Conservation (phyloP, 352 stramenopile species). For the Pythium dissotocum region DNA sequence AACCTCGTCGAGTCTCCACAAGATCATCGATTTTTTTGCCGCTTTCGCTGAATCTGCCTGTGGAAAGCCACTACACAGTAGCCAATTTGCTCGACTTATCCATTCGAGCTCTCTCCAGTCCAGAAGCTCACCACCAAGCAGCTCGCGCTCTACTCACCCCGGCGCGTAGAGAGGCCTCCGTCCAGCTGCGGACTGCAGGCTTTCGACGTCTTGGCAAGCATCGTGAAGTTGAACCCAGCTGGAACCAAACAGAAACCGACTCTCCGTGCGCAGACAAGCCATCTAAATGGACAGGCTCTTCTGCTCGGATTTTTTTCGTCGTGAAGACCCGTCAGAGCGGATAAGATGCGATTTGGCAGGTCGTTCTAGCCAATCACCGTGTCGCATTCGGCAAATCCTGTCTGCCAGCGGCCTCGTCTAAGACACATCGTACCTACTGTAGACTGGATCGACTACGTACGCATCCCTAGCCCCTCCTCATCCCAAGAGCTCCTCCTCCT, state of each 20-base stretch:
- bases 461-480: conserved; percentile 20
- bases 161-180: not conserved
- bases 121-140: not conserved
- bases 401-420: not conserved
- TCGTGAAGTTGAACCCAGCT: not conserved
- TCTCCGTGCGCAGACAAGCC: conserved; percentile 20
- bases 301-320: conserved; percentile 20
- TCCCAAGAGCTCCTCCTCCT: conserved; percentile 4
- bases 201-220: not conserved
- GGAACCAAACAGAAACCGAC: conserved; percentile 17
- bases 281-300: not conserved
- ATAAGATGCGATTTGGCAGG: conserved; percentile 7
- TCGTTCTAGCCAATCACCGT: conserved; percentile 11
- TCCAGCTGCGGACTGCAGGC: not conserved
- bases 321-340: not conserved
- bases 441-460: not conserved
- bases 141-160: not conserved
- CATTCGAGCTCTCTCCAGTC: not conserved
- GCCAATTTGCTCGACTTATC: not conserved
- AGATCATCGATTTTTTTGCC: not conserved
- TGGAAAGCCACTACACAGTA: not conserved
- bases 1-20: not conserved
- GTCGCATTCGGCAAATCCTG: not conserved
- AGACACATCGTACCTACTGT: not conserved
- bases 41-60: not conserved